A percentile compares a stretch with the other conserved stretches of the same genome.
phyloP scores from a whole-genome alignment of 805 yeast genomes.

The Jamesozyma lodderae region DNA sequence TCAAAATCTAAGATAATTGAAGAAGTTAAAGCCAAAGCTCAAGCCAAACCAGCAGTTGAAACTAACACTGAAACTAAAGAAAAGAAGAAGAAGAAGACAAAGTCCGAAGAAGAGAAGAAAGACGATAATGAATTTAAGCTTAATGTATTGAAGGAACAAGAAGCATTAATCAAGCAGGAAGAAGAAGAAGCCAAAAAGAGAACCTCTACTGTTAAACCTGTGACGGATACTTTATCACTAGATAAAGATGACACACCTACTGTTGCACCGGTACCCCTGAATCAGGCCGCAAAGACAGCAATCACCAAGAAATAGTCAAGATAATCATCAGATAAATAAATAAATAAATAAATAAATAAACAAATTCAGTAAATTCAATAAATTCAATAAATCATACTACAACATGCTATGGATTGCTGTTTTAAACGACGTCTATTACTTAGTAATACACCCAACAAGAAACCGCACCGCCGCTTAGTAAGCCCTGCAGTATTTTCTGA shows the following conservation, averaged over 20 bases:
- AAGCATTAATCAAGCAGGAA: conserved; percentile 77
- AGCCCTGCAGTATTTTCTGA: too few species aligned
- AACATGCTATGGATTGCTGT: too few species aligned
- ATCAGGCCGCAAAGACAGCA: conserved; percentile 15
- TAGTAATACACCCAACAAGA: too few species aligned
- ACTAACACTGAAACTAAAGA: conserved; percentile 5
- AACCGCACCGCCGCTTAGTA: neutral
- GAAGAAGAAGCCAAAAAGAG: conserved; percentile 54
- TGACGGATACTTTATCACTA: conserved; percentile 31
- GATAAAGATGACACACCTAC: conserved; percentile 31
- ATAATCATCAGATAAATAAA: too few species aligned
- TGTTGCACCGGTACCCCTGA: conserved; percentile 11
- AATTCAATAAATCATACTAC: too few species aligned
- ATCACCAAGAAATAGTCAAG: conserved; percentile 16
- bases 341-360: too few species aligned
- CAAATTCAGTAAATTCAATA: too few species aligned
- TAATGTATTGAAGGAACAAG: conserved; percentile 70
- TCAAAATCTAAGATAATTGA: neutral
- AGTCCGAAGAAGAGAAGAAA: conserved; percentile 1
- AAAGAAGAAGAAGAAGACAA: conserved; percentile 6
- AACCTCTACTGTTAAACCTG: conserved; percentile 15
- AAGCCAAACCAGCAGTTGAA: conserved; percentile 1
- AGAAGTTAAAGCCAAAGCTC: neutral
- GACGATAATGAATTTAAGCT: conserved; percentile 53
- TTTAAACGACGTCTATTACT: too few species aligned